These are phyloP conservation scores for Amylostereum areolatum DNA, from an alignment of 1,284 basidiomycete genomes.

Conservation along the genomic window DNA sequence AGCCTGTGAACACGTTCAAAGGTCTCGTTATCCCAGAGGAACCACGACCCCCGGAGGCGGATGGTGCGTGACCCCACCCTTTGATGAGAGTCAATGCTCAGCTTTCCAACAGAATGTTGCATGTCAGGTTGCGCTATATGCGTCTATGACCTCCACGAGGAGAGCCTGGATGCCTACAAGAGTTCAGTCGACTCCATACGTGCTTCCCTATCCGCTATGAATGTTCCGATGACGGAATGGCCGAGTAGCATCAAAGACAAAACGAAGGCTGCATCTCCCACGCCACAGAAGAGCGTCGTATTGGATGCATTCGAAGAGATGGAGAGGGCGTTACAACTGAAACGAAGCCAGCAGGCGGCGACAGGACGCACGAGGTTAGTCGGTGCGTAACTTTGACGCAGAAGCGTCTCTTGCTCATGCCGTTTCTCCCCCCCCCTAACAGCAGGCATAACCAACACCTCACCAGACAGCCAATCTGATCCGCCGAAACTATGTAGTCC, in stretches of 20 bases:
- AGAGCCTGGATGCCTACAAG: slow-evolving; percentile 65
- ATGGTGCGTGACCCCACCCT: slow-evolving; percentile 40
- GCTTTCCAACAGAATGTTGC: slow-evolving; percentile 64
- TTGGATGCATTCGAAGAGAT: slow-evolving; percentile 63
- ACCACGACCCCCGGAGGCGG: slow-evolving; percentile 54
- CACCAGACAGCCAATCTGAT: neutral
- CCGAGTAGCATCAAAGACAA: slow-evolving; percentile 36
- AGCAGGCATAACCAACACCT: too few species aligned
- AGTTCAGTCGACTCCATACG: slow-evolving; percentile 48
- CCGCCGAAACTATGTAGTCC: neutral
- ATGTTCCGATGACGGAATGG: slow-evolving; percentile 63
- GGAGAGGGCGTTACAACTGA: slow-evolving; percentile 48
- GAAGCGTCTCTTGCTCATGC: slow-evolving; percentile 4
- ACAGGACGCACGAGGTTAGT: slow-evolving; percentile 32
- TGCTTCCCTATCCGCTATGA: slow-evolving; percentile 37
- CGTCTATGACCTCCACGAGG: slow-evolving; percentile 83
- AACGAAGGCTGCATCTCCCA: neutral
- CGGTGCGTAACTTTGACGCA: neutral
- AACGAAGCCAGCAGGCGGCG: slow-evolving; percentile 24
- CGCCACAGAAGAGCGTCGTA: slow-evolving; percentile 19
- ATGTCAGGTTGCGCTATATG: slow-evolving; percentile 90
- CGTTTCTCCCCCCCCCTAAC: too few species aligned
- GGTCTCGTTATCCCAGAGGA: slow-evolving; percentile 56
- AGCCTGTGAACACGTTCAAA: slow-evolving; percentile 31
- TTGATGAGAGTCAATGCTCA: neutral